These are phyloP conservation scores for Parmales sp. DNA, from an alignment of 108 stramenopile species.

Conservation along the genomic window DNA sequence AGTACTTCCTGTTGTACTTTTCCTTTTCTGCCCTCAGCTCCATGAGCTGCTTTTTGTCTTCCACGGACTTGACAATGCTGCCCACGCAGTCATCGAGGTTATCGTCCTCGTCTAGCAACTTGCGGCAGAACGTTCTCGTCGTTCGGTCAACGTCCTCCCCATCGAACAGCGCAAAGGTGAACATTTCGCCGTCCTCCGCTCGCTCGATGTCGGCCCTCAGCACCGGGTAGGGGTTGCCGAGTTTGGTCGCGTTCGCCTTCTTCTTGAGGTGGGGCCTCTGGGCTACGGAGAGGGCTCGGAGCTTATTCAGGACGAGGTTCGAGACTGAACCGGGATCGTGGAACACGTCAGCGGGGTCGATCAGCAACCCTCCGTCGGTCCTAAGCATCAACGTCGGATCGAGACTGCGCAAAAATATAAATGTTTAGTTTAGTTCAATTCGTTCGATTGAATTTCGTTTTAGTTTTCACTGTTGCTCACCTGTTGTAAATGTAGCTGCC, in stretches of 20 bases:
- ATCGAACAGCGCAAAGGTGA: background rate
- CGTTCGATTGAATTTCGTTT: background rate
- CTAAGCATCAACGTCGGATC: background rate
- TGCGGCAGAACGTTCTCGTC: background rate
- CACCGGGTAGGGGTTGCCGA: background rate
- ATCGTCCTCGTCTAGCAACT: background rate
- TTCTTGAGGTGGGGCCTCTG: too few species aligned
- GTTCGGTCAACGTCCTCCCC: background rate
- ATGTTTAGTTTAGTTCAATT: background rate
- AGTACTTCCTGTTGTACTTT: background rate
- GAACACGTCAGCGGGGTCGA: background rate
- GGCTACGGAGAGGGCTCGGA: too few species aligned
- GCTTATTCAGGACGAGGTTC: too few species aligned
- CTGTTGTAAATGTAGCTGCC: too few species aligned
- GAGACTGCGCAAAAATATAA: too few species aligned
- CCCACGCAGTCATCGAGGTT: background rate
- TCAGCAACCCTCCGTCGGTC: background rate
- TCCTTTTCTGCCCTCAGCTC: background rate
- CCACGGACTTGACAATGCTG: background rate
- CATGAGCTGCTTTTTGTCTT: background rate
- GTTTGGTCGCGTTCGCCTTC: too few species aligned
- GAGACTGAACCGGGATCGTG: too few species aligned
- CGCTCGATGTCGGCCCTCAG: background rate
- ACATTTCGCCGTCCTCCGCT: background rate
- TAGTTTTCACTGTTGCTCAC: background rate